Conservation (phyloP, 371 early-diverging fungal species). For the Apophysomyces ossiformis region DNA sequence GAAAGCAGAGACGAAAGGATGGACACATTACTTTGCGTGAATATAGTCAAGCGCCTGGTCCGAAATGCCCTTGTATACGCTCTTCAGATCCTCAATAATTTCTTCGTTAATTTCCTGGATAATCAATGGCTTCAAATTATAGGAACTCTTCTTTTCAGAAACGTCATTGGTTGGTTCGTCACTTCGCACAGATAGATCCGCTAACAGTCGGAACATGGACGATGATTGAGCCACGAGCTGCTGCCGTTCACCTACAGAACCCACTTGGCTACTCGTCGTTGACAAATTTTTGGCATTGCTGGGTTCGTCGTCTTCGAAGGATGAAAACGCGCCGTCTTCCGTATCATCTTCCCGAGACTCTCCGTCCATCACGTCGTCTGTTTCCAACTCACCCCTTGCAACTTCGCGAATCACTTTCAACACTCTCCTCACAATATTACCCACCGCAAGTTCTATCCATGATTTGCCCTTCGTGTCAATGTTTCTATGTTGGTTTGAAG, state of each 20-base stretch:
- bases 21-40: conserved; percentile 76
- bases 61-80: conserved; percentile 73
- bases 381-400: conserved; percentile 53
- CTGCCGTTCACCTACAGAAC: conserved; percentile 27
- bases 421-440: conserved; percentile 86
- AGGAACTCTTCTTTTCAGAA: conserved; percentile 35
- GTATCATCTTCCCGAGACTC: conserved; percentile 25
- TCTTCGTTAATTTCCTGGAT: conserved; percentile 85
- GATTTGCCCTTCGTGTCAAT: neutral
- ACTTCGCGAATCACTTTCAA: conserved; percentile 84
- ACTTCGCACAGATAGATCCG: conserved; percentile 43
- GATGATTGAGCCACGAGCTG: conserved; percentile 46
- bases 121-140: conserved; percentile 70
- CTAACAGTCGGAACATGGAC: conserved; percentile 68
- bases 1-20: neutral
- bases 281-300: conserved; percentile 16
- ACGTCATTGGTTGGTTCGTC: conserved; percentile 32
- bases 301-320: conserved; percentile 23
- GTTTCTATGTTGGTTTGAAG: neutral
- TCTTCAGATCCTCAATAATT: conserved; percentile 82
- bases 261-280: conserved; percentile 30
- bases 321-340: conserved; percentile 24
- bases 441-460: conserved; percentile 80
- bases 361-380: conserved; percentile 27
- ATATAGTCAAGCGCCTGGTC: conserved; percentile 85